Evolutionary conservation across 169 alveolate genomes (phyloP), one percentile per base, ranked within the genome.

Genomic region (Fabrea salina): DNA sequence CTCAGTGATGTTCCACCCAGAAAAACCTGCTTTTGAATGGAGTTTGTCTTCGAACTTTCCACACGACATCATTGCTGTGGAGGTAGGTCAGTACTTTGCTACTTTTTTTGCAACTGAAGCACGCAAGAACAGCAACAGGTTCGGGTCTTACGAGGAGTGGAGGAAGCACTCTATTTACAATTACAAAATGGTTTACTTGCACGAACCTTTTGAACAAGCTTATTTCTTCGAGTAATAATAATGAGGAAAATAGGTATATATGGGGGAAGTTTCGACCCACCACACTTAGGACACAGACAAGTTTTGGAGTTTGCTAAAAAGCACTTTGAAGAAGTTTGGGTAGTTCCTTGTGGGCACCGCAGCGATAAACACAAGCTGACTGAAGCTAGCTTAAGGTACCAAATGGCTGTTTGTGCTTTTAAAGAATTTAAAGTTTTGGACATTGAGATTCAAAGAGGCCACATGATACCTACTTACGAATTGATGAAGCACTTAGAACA

Each of bases 1-100:
- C 41, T 92, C 86, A 0, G 50, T 53, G 22, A 79, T 82, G 59
- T 88, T 66, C 57, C 93, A 88, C 75, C 93, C 93, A 19, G 93
- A 88, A 49, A 86, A 88, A 51, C 47, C 53, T 30, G 39, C 61
- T 11, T 87, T 53, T 49, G 88, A 76, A 30, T 80, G 72, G 75
- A 27, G 67, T 51, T 51, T 22, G 19, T 51, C 27, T 11, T 5
- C 2, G 19, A 33, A 51, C 19, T 22, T 51, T 33, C 19, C 19
- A 22, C 59, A 51, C 3, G 59, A 51, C 27, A 51, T 51, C 59
- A 51, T 30, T 22, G 59, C 59, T 22, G 27, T 51, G 0, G 39
- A 51, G 27, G 6, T 51, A 11, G 59, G 59, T 7, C 59, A 51
- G 19, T 51, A 51, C 3, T 7, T 51, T 51, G 59, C 27, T 22